phyloP scores from a whole-genome alignment of 805 yeast species.

The Cyberlindnera suaveolens region DNA sequence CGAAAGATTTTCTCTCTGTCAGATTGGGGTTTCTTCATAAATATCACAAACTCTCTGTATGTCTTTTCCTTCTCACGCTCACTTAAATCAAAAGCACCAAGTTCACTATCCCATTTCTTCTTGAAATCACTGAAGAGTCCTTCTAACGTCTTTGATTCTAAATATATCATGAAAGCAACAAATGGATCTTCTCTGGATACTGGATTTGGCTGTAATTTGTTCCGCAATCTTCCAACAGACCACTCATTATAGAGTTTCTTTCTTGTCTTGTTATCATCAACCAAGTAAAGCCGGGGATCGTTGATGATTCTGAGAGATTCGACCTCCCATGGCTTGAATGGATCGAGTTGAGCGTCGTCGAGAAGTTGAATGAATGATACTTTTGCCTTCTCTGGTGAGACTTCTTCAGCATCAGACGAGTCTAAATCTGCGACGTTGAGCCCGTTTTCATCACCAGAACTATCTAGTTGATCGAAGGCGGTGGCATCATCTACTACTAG shows the following conservation, averaged over 20 bases:
- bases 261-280: constrained; percentile 31
- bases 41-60: constrained; percentile 29
- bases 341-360: constrained; percentile 29
- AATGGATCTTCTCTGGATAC: constrained; percentile 7
- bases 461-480: no score
- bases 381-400: constrained; percentile 3
- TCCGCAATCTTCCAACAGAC: constrained; percentile 23
- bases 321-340: constrained; percentile 41
- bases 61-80: constrained; percentile 32
- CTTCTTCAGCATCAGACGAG: constrained; percentile 1
- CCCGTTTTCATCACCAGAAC: constrained; percentile 20
- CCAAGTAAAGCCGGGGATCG: constrained; percentile 35
- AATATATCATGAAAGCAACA: constrained; percentile 23
- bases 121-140: constrained; percentile 34
- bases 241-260: constrained; percentile 40
- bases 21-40: constrained; percentile 11
- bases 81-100: constrained; percentile 21
- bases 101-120: constrained; percentile 26
- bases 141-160: constrained; percentile 23
- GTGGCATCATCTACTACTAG: constrained; percentile 3
- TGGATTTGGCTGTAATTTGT: neutral
- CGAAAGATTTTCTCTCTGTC: constrained; percentile 17
- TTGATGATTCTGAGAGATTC: constrained; percentile 34
- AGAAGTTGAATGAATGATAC: constrained; percentile 31
- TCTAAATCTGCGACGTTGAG: constrained; percentile 14